These are phyloP conservation scores for Corinectria fuckeliana DNA, from an alignment of 2,329 filamentous ascomycete genomes.

Conservation along the genomic window DNA sequence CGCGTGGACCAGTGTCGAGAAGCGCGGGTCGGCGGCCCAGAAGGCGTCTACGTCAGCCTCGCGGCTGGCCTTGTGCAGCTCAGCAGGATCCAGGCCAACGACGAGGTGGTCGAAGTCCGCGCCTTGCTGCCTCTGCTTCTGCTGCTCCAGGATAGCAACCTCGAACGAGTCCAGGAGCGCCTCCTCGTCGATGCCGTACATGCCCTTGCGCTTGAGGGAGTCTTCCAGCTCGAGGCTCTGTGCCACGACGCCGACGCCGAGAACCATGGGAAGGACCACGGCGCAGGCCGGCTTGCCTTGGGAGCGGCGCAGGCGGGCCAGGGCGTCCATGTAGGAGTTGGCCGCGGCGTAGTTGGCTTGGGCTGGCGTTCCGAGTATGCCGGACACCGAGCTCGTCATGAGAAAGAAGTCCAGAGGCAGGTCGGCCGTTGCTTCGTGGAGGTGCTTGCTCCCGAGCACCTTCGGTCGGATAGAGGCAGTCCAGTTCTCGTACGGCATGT, in stretches of 20 bases:
- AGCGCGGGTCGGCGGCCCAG: constrained; percentile 38
- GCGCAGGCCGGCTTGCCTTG: background rate
- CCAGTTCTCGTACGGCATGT: constrained; percentile 34
- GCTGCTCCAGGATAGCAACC: background rate
- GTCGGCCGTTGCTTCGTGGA: constrained; percentile 26
- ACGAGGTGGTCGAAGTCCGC: constrained; percentile 30
- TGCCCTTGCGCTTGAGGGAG: constrained; percentile 6
- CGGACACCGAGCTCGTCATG: constrained; percentile 43
- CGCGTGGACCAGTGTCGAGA: constrained; percentile 26
- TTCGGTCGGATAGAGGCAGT: constrained; percentile 39
- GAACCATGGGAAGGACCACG: constrained; percentile 26
- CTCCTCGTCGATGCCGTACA: constrained; percentile 12
- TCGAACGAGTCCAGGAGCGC: constrained; percentile 5
- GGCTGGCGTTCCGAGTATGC: constrained; percentile 40
- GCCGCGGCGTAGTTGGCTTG: constrained; percentile 49
- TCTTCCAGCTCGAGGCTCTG: constrained; percentile 15
- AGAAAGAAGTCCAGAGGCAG: constrained; percentile 45
- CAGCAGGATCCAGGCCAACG: constrained; percentile 35
- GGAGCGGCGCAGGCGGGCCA: constrained; percentile 20
- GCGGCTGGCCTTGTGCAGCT: constrained; percentile 20
- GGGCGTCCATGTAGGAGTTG: constrained; percentile 38
- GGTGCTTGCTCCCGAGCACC: constrained; percentile 37
- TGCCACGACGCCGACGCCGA: constrained; percentile 30
- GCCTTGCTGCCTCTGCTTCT: background rate
- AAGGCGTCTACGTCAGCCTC: constrained; percentile 25